phyloP scores from a whole-genome alignment of 768 basidiomycete species.

The Mycena olivaceomarginata region DNA sequence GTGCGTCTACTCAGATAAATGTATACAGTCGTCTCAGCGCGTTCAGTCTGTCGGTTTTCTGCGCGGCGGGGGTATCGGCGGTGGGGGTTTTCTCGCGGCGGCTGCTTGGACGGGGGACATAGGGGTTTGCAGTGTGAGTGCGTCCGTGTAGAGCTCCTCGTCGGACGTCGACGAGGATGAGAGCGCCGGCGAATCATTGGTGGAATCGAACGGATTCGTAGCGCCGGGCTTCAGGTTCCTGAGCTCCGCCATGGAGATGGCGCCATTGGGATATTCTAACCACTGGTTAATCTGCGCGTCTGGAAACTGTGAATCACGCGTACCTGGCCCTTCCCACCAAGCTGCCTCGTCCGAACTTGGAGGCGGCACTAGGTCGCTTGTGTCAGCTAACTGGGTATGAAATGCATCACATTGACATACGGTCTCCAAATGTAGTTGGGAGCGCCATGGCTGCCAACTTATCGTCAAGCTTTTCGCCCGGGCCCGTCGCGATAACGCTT shows the following conservation, averaged over 20 bases:
- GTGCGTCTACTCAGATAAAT: conserved; percentile 33
- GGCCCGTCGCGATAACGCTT: conserved; percentile 74
- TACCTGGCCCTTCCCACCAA: conserved; percentile 90
- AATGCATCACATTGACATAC: neutral
- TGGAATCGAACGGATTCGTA: conserved; percentile 86
- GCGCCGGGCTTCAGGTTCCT: conserved; percentile 56
- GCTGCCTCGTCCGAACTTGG: conserved; percentile 86
- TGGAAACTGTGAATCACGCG: conserved; percentile 37
- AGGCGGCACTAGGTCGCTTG: conserved; percentile 77
- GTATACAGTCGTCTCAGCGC: conserved; percentile 19
- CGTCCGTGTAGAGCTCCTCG: conserved; percentile 88
- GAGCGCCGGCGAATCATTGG: conserved; percentile 77
- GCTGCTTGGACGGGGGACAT: conserved; percentile 75
- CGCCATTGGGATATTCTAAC: conserved; percentile 76
- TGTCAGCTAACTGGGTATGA: conserved; percentile 22
- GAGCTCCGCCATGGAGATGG: conserved; percentile 65
- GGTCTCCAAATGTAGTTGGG: conserved; percentile 63
- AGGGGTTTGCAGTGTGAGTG: conserved; percentile 81
- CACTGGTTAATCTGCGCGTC: conserved; percentile 14
- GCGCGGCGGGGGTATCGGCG: conserved; percentile 66
- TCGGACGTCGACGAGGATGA: conserved; percentile 87
- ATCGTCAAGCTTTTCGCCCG: conserved; percentile 83
- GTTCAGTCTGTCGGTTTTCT: conserved; percentile 50
- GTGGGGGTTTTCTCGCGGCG: conserved; percentile 63
- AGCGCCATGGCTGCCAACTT: conserved; percentile 79